Base-by-base conservation (phyloP, 164 flowering plant genomes). In the Nelumbo lutea region DNA sequence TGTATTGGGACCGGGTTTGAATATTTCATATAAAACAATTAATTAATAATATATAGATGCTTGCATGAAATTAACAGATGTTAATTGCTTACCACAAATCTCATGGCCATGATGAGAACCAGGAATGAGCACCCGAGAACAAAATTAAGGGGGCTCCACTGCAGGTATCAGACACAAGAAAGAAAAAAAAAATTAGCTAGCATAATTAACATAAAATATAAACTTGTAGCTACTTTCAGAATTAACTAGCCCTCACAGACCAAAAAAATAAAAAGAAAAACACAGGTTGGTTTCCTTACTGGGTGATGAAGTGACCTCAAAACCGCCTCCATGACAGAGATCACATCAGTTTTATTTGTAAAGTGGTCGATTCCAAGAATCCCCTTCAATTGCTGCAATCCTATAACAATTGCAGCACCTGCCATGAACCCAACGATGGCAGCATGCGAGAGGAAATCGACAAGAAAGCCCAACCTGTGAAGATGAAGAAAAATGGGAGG, bases 351-450 rank as follows among this genome's bases (percentile, higher is more conserved):
- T 70, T 89, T 87, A 64, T 74, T 82, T 40, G 98, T 87, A 75
- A 88, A 89, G 58, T 88, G 85, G 42, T 55, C 67, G 62, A 90
- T 78, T 4, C 91, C 98, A 44, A 93, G 81, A 27, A 90, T 76
- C 6, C 95, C 95, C 71, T 87, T 93, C 5, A 93, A 80, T 56
- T 93, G 98, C 68, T 90, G 98, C 46, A 90, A 88, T 6, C 94
- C 96, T 58, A 92, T 93, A 9, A 89, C 75, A 48, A 93, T 88
- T 72, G 98, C 98, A 59, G 96, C 98, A 13, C 98, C 98, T 0
- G 81, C 98, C 93, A 88, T 90, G 82, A 93, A 93, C 61, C 95
- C 98, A 64, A 93, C 96, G 64, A 89, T 78, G 13, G 90, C 93
- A 79, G 98, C 96, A 80, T 93, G 98, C 44, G 98, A 93, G 15